Conservation (phyloP, 257 asterid species). For the Scutellaria galericulata region DNA sequence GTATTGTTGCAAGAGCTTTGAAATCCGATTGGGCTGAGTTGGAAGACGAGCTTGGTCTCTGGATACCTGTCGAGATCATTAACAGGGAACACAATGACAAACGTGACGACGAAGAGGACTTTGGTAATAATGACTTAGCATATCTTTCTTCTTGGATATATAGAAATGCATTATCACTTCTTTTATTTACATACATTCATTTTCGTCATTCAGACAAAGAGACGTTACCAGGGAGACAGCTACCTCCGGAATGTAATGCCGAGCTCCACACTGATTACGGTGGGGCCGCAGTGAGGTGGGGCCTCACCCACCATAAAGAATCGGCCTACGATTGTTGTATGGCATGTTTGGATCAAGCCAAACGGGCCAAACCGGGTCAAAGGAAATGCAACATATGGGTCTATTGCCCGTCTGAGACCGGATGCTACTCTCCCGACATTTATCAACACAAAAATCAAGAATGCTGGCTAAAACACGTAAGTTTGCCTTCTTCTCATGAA, state of each 20-base stretch:
- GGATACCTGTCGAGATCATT: constrained; percentile 70
- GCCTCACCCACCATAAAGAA: constrained; percentile 87
- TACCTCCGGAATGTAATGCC: constrained; percentile 79
- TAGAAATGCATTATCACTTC: neutral
- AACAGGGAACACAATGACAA: constrained; percentile 83
- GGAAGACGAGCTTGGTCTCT: constrained; percentile 77
- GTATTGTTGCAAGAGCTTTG: constrained; percentile 57
- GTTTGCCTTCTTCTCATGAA: constrained; percentile 26
- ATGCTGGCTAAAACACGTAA: constrained; percentile 96
- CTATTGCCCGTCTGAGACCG: constrained; percentile 80
- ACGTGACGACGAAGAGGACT: constrained; percentile 80
- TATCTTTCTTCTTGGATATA: neutral
- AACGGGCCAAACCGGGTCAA: constrained; percentile 58
- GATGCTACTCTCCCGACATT: constrained; percentile 94
- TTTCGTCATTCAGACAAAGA: constrained; percentile 56
- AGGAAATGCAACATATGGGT: constrained; percentile 91
- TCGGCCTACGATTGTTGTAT: constrained; percentile 95
- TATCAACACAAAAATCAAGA: constrained; percentile 82
- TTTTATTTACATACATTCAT: constrained; percentile 13
- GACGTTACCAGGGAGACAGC: constrained; percentile 75
- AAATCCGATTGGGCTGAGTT: constrained; percentile 66
- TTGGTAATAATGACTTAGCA: constrained; percentile 51
- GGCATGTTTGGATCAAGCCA: constrained; percentile 88
- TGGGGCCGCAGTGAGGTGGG: constrained; percentile 93
- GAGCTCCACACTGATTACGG: constrained; percentile 87